These are phyloP conservation scores for Ophiosphaerella narmari DNA, from an alignment of 2,329 filamentous ascomycete species.

Conservation along the genomic window DNA sequence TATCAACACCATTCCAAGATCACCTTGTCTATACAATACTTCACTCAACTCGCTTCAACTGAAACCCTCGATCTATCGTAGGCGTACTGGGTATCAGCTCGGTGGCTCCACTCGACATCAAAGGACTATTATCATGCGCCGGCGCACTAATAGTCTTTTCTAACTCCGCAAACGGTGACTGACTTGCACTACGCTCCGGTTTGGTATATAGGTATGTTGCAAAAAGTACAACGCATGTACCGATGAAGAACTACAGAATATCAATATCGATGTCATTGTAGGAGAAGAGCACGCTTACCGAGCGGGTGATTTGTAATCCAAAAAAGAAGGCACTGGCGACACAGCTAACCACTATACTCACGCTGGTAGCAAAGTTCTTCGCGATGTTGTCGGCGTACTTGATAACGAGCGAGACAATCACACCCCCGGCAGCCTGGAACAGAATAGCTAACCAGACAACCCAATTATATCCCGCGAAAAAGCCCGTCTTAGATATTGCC, in stretches of 20 bases:
- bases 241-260: slow-evolving; percentile 72
- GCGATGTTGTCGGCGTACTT: slow-evolving; percentile 87
- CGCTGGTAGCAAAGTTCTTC: slow-evolving; percentile 91
- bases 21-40: background rate
- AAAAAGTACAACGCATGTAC: slow-evolving; percentile 76
- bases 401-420: slow-evolving; percentile 81
- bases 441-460: slow-evolving; percentile 85
- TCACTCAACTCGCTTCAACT: slow-evolving; percentile 32
- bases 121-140: slow-evolving; percentile 14
- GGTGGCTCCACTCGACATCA: background rate
- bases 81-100: slow-evolving; percentile 28
- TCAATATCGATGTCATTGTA: slow-evolving; percentile 14
- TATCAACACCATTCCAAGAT: background rate
- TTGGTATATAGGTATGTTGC: slow-evolving; percentile 86
- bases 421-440: slow-evolving; percentile 81
- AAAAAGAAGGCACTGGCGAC: slow-evolving; percentile 86
- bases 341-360: slow-evolving; percentile 87
- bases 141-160: slow-evolving; percentile 68
- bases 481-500: slow-evolving; percentile 80
- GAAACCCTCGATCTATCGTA: slow-evolving; percentile 23
- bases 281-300: slow-evolving; percentile 27
- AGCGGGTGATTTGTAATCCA: slow-evolving; percentile 69
- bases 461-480: slow-evolving; percentile 94
- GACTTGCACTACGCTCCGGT: slow-evolving; percentile 58
- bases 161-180: slow-evolving; percentile 71